These are phyloP conservation scores for Pulveroboletus sp. DNA, from an alignment of 768 basidiomycete genomes.

Conservation along the genomic window DNA sequence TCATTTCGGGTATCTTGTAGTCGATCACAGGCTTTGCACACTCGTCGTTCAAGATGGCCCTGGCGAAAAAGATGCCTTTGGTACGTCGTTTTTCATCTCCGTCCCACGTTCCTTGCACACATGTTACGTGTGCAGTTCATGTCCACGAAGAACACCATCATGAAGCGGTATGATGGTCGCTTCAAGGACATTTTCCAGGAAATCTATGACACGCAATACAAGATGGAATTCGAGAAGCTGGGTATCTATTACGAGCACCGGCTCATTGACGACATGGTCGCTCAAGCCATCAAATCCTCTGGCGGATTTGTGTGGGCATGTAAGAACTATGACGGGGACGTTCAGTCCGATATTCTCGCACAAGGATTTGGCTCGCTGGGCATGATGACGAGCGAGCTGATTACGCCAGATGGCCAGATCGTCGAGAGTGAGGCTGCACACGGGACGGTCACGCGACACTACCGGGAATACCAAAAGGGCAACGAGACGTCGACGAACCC, in stretches of 20 bases:
- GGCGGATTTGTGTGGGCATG: conserved; percentile 85
- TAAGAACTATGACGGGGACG: conserved; percentile 84
- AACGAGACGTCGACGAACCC: conserved; percentile 98
- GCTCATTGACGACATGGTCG: conserved; percentile 97
- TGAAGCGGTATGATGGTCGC: conserved; percentile 97
- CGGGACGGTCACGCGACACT: conserved; percentile 95
- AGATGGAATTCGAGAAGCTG: conserved; percentile 60
- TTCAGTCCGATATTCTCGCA: conserved; percentile 90
- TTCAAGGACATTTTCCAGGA: conserved; percentile 99
- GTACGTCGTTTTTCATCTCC: conserved; percentile 36
- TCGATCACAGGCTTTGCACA: conserved; percentile 96
- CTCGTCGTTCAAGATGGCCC: conserved; percentile 95
- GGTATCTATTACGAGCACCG: conserved; percentile 95
- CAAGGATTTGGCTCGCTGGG: conserved; percentile 96
- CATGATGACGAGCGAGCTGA: conserved; percentile 97
- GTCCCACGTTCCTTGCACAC: conserved; percentile 1
- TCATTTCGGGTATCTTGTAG: conserved; percentile 33
- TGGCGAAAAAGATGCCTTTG: conserved; percentile 73
- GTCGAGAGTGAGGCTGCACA: conserved; percentile 98
- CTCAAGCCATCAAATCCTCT: conserved; percentile 93
- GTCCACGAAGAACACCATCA: conserved; percentile 97
- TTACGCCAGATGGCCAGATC: conserved; percentile 90
- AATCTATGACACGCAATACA: conserved; percentile 84
- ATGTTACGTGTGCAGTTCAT: conserved; percentile 58
- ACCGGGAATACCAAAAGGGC: conserved; percentile 96